Conservation (phyloP, 805 yeast genomes). For the Cyberlindnera mrakii region DNA sequence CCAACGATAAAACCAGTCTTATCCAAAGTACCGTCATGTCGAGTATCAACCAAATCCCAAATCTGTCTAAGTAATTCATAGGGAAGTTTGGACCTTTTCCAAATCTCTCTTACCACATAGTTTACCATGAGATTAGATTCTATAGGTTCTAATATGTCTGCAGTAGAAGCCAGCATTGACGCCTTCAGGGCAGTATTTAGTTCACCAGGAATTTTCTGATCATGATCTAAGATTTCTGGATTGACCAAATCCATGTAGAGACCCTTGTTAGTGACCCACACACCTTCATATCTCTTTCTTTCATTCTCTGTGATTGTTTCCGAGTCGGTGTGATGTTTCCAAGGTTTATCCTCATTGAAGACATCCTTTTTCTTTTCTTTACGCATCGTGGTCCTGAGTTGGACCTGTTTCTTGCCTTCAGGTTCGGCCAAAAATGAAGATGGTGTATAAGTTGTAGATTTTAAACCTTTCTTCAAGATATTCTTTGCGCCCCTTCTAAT, state of each 20-base stretch:
- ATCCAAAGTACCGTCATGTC: slow-evolving; percentile 68
- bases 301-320: slow-evolving; percentile 53
- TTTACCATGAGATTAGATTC: slow-evolving; percentile 27
- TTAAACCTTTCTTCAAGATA: slow-evolving; percentile 19
- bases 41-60: slow-evolving; percentile 66
- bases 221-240: slow-evolving; percentile 9
- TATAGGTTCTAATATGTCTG: slow-evolving; percentile 10
- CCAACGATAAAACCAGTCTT: slow-evolving; percentile 89
- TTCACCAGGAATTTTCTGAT: slow-evolving; percentile 19
- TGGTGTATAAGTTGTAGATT: slow-evolving; percentile 5
- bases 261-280: slow-evolving; percentile 89
- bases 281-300: slow-evolving; percentile 83
- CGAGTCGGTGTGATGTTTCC: slow-evolving; percentile 78
- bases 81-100: slow-evolving; percentile 75
- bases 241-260: slow-evolving; percentile 37
- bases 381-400: slow-evolving; percentile 22
- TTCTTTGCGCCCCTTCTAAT: slow-evolving; percentile 21
- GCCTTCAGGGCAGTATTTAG: slow-evolving; percentile 22
- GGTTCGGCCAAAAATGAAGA: background rate
- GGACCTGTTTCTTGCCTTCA: slow-evolving; percentile 14
- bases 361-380: slow-evolving; percentile 25
- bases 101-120: slow-evolving; percentile 64
- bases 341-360: slow-evolving; percentile 87
- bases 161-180: slow-evolving; percentile 22
- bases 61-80: slow-evolving; percentile 51